A percentile compares a stretch with the other conserved stretches of the same genome.
Conservation (phyloP, 2,329 filamentous ascomycete genomes). For the Talaromyces pinophilus region DNA sequence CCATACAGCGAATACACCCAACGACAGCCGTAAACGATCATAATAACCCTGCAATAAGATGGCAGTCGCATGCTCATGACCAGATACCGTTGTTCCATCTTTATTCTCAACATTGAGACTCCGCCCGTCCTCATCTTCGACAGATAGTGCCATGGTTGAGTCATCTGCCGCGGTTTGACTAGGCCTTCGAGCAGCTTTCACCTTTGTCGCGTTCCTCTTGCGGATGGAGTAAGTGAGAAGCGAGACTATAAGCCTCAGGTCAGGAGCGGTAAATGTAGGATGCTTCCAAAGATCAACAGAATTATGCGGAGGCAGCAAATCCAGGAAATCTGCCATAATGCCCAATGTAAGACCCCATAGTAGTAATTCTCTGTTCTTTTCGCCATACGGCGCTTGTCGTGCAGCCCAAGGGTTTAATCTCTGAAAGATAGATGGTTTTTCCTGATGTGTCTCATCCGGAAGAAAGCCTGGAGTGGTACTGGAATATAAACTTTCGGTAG, state of each 20-base stretch:
- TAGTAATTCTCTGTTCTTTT: constrained; percentile 53
- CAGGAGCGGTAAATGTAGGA: constrained; percentile 66
- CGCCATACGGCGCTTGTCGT: constrained; percentile 30
- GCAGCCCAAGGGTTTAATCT: constrained; percentile 33
- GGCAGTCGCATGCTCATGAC: constrained; percentile 40
- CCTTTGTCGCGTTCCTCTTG: constrained; percentile 48
- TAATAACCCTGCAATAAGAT: constrained; percentile 50
- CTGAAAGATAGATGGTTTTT: constrained; percentile 27
- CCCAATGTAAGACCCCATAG: constrained; percentile 70
- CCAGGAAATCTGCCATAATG: constrained; percentile 67
- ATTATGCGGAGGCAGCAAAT: constrained; percentile 64
- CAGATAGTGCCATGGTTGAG: constrained; percentile 37
- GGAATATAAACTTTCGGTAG: constrained; percentile 62
- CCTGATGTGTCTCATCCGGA: constrained; percentile 30
- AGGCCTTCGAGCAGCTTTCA: constrained; percentile 35
- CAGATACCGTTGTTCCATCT: constrained; percentile 19
- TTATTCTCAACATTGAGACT: not conserved
- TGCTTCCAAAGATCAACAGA: constrained; percentile 66
- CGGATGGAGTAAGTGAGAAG: constrained; percentile 61
- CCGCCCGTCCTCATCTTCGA: constrained; percentile 25
- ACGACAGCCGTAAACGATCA: constrained; percentile 41
- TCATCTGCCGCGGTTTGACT: constrained; percentile 37
- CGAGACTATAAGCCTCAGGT: constrained; percentile 62
- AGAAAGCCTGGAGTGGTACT: constrained; percentile 56
- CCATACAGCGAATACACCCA: constrained; percentile 44